Percentiles rank a stretch among this genome's conserved stretches.
Evolutionary conservation across 2,329 filamentous ascomycete species (phyloP).

Genomic region (Microascus cirrosus): DNA sequence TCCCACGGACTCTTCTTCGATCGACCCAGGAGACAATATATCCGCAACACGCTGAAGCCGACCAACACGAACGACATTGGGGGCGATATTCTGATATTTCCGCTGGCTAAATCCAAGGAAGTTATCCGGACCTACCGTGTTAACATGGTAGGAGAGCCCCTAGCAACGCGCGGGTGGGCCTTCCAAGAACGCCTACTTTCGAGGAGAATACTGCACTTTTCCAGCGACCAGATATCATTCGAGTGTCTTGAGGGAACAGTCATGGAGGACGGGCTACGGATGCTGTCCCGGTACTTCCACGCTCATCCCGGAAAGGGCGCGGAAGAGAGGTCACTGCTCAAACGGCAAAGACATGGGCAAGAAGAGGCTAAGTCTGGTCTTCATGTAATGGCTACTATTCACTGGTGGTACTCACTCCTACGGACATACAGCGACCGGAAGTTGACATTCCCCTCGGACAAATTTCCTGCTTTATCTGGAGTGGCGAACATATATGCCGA

Average conservation of each 20-base stretch:
- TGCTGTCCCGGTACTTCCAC: background rate
- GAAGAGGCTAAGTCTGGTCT: too few species aligned
- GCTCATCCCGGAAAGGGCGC: background rate
- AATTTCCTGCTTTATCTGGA: conserved; percentile 6
- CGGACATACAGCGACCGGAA: conserved; percentile 6
- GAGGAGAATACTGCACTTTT: conserved; percentile 1
- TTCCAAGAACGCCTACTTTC: conserved; percentile 7
- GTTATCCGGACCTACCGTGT: background rate
- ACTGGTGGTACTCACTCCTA: background rate
- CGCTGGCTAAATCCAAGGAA: background rate
- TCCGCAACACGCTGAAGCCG: background rate
- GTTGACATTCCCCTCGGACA: conserved; percentile 5
- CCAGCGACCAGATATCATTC: conserved; percentile 8
- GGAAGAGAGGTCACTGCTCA: too few species aligned
- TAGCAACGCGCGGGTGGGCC: conserved; percentile 7
- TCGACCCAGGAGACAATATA: background rate
- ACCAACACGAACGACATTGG: background rate
- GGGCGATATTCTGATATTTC: background rate
- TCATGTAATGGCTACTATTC: too few species aligned
- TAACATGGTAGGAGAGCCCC: background rate
- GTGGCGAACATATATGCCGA: conserved; percentile 6
- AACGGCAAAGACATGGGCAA: too few species aligned
- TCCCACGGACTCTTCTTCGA: background rate
- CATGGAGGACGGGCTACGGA: background rate
- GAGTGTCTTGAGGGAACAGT: conserved; percentile 6